Percentiles rank a stretch among this genome's conserved stretches.
These are phyloP conservation scores for Sclerotinia borealis DNA, from an alignment of 2,329 filamentous ascomycete species.

Conservation along the genomic window DNA sequence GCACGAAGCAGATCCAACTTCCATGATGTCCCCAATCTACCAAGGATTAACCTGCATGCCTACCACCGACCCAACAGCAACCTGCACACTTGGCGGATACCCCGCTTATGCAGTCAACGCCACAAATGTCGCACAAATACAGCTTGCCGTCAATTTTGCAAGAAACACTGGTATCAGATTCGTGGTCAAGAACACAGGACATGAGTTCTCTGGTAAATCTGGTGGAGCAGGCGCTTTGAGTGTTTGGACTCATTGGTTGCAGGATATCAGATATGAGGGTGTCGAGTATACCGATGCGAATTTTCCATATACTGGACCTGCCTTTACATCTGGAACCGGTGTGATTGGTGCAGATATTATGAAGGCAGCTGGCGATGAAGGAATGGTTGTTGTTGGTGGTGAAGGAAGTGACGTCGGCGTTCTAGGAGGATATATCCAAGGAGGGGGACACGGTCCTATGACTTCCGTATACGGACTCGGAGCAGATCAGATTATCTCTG, in stretches of 20 bases:
- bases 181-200: slow-evolving; percentile 40
- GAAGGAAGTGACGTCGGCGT: slow-evolving; percentile 34
- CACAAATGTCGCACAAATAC: slow-evolving; percentile 16
- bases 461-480: slow-evolving; percentile 49
- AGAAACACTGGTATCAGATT: slow-evolving; percentile 30
- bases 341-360: slow-evolving; percentile 41
- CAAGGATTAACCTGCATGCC: slow-evolving; percentile 35
- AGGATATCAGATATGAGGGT: slow-evolving; percentile 33
- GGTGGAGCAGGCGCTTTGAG: slow-evolving; percentile 41
- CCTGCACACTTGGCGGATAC: slow-evolving; percentile 17
- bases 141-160: slow-evolving; percentile 32
- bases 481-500: slow-evolving; percentile 44
- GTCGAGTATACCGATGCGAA: slow-evolving; percentile 30
- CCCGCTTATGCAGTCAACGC: slow-evolving; percentile 24
- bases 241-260: slow-evolving; percentile 45
- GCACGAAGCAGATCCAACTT: slow-evolving; percentile 37
- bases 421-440: slow-evolving; percentile 47
- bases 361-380: slow-evolving; percentile 36
- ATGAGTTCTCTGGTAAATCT: slow-evolving; percentile 42
- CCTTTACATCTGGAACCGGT: slow-evolving; percentile 35
- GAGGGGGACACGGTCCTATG: slow-evolving; percentile 54
- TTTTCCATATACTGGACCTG: slow-evolving; percentile 32
- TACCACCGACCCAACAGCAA: not conserved
- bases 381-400: slow-evolving; percentile 45
- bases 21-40: slow-evolving; percentile 44